These are phyloP conservation scores for Leccinum subgranulosum DNA, from an alignment of 768 basidiomycete species.

Conservation along the genomic window DNA sequence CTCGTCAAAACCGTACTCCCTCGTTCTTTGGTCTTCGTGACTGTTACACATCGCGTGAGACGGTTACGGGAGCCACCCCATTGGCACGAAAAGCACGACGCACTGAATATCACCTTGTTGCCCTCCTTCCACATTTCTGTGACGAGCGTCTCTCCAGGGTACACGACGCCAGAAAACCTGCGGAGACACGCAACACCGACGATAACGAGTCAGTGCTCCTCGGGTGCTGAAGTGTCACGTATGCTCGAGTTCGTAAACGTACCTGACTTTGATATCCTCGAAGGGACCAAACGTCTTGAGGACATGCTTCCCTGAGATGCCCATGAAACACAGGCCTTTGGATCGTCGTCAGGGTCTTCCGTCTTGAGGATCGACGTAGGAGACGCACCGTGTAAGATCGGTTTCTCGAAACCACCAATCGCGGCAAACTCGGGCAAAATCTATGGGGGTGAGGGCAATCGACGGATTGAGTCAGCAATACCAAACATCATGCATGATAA, in stretches of 20 bases:
- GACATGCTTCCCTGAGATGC: slow-evolving; percentile 90
- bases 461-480: slow-evolving; percentile 1
- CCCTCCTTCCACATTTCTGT: slow-evolving; percentile 99
- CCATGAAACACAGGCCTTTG: slow-evolving; percentile 83
- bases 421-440: slow-evolving; percentile 93
- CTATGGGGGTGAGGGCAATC: slow-evolving; percentile 33
- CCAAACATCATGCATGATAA: neutral
- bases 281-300: slow-evolving; percentile 80
- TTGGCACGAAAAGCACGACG: slow-evolving; percentile 32
- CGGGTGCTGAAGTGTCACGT: neutral
- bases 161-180: slow-evolving; percentile 88
- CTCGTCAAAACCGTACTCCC: slow-evolving; percentile 66
- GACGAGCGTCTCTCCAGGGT: slow-evolving; percentile 91
- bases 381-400: slow-evolving; percentile 67
- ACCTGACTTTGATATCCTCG: slow-evolving; percentile 95
- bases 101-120: slow-evolving; percentile 86
- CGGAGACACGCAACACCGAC: neutral
- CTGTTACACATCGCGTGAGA: slow-evolving; percentile 36
- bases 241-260: slow-evolving; percentile 18
- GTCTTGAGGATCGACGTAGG: too few species aligned
- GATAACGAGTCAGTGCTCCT: neutral
- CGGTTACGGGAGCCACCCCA: neutral
- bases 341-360: neutral
- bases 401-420: slow-evolving; percentile 91
- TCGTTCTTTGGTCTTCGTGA: slow-evolving; percentile 85